Evolutionary conservation across 176 grass and related monocot species (phyloP).

Genomic region (Triticum timopheevii): DNA sequence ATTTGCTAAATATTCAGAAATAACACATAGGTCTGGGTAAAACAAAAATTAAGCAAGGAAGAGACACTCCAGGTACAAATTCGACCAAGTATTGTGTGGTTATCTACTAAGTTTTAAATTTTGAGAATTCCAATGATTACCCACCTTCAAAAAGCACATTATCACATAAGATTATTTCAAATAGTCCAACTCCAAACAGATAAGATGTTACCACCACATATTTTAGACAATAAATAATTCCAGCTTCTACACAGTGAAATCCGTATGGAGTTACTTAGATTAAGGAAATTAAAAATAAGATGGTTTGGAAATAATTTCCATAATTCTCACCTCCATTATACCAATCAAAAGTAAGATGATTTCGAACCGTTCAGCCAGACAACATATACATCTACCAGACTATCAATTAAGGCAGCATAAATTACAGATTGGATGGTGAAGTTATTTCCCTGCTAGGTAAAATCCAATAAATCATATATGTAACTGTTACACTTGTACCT

Average conservation of each 20-base stretch:
- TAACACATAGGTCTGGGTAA: background rate
- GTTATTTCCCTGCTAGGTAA: background rate
- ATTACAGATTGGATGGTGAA: background rate
- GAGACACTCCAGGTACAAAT: background rate
- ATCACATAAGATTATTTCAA: background rate
- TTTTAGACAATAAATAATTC: background rate
- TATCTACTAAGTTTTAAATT: background rate
- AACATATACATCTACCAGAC: background rate
- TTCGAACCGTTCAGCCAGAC: background rate
- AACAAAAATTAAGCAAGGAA: background rate
- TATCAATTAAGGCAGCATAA: background rate
- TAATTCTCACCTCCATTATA: background rate
- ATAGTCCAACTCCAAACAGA: background rate
- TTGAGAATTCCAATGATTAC: background rate
- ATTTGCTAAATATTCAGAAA: background rate
- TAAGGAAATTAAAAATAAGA: background rate
- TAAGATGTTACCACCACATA: background rate
- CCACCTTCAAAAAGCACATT: background rate
- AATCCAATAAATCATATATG: background rate
- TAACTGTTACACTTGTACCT: slow-evolving; percentile 39
- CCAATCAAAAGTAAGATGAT: background rate
- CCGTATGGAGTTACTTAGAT: background rate
- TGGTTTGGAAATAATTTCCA: background rate
- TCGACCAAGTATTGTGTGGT: background rate
- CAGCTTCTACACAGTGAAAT: background rate